phyloP scores from a whole-genome alignment of 139 green algal genomes.

The Coelastrella sp. region DNA sequence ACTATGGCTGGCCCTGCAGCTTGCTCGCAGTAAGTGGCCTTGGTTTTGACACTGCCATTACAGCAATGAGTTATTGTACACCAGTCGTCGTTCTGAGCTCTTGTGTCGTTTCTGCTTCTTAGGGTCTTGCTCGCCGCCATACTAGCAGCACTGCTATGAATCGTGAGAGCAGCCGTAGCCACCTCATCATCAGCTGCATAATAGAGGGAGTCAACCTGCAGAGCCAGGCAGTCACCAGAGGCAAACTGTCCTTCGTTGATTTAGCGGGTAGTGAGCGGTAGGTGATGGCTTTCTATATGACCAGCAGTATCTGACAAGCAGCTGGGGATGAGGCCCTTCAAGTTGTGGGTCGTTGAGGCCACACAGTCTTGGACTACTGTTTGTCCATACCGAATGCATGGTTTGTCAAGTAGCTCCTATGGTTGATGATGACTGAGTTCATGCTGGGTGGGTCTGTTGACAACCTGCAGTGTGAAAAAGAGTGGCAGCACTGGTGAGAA shows the following conservation, averaged over 20 bases:
- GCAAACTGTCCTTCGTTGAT: conserved; percentile 97
- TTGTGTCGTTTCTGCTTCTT: conserved; percentile 62
- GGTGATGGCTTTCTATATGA: not conserved
- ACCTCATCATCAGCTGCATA: conserved; percentile 95
- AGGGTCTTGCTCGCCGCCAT: conserved; percentile 70
- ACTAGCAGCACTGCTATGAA: conserved; percentile 86
- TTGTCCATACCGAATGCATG: too few relatives aligned
- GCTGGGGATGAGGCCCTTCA: too few relatives aligned
- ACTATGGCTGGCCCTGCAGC: too few relatives aligned
- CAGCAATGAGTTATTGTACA: too few relatives aligned
- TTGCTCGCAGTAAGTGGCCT: too few relatives aligned
- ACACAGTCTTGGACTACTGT: too few relatives aligned
- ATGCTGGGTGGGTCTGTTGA: not conserved
- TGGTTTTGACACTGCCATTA: not conserved
- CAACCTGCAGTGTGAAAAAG: conserved; percentile 92
- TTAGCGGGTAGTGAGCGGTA: conserved; percentile 94
- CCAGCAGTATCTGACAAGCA: too few relatives aligned
- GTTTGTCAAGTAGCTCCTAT: too few relatives aligned
- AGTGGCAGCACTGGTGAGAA: conserved; percentile 86
- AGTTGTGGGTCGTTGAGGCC: too few relatives aligned
- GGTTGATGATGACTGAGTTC: not conserved
- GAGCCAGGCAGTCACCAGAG: conserved; percentile 87
- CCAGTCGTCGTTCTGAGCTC: too few relatives aligned
- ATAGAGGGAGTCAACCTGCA: conserved; percentile 96
- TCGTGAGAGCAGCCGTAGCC: conserved; percentile 87